Base-by-base conservation (phyloP, 495 filamentous ascomycete species). In the Penicillium verhagenii region DNA sequence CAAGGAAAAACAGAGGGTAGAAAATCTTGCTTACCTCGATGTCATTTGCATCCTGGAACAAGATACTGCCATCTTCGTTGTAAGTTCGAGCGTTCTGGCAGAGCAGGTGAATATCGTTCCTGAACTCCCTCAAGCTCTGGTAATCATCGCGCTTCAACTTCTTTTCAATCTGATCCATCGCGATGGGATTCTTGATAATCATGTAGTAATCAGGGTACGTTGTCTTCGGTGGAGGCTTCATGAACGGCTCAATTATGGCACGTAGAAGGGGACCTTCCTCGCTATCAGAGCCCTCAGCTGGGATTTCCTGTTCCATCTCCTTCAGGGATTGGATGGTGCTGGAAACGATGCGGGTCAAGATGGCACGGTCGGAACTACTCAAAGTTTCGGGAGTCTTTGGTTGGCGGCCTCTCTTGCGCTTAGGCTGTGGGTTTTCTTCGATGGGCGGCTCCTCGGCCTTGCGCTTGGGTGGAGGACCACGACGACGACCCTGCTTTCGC, bases 131-230 rank as follows among this genome's bases (percentile, higher is more conserved):
- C 52, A 96, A 70, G 64, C 79, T 87, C 57, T 84, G 84, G 68
- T 97, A 98, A 58, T 97, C 89, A 55, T 92, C 87, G 58, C 87
- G 90, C 76, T 96, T 96, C 70, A 98, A 95, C 76, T 89, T 92
- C 68, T 87, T 91, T 69, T 86, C 83, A 63, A 98, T 96, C 71
- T 88, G 84, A 33, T 94, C 91, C 85, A 97, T 95, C 54, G 87
- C 90, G 66, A 98, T 96, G 0, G 94, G 94, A 25, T 87, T 85
- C 59, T 86, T 82, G 68, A 97, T 97, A 69, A 97, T 83, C 68
- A 90, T 73, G 70, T 97, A 97, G 68, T 98, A 98, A 61, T 97
- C 92, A 6, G 89, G 86, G 67, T 93, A 97, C 24, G 88, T 82
- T 16, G 83, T 84, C 70, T 88, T 92, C n/a, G 90, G 85, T 18